phyloP scores from a whole-genome alignment of 2,329 filamentous ascomycete species.

The Sporothrix sp. region DNA sequence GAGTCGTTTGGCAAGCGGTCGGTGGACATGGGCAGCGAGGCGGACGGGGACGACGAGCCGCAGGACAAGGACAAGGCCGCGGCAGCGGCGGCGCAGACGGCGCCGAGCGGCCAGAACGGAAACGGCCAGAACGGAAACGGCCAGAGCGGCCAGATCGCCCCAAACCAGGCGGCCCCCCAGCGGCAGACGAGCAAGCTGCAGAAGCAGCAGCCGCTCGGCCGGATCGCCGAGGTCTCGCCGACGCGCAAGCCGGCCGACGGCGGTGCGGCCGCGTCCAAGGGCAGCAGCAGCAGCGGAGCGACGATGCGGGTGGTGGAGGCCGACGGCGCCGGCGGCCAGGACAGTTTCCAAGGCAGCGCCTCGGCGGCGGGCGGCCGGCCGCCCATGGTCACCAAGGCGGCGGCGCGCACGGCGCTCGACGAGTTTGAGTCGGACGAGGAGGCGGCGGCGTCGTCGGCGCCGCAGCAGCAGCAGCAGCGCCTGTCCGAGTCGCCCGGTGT shows the following conservation, averaged over 20 bases:
- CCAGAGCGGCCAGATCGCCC: no score
- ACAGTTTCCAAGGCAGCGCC: constrained; percentile 29
- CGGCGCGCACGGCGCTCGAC: constrained; percentile 56
- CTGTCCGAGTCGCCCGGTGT: constrained; percentile 59
- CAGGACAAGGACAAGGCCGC: constrained; percentile 40
- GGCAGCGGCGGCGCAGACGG: no score
- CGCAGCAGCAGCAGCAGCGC: constrained; percentile 36
- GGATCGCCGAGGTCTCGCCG: constrained; percentile 26
- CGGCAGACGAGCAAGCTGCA: constrained; percentile 59
- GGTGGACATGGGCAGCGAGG: constrained; percentile 39
- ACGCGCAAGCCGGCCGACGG: constrained; percentile 30
- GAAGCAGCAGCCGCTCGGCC: constrained; percentile 47
- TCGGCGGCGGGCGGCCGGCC: constrained; percentile 40
- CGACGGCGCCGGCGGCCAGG: constrained; percentile 32
- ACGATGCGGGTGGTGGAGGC: constrained; percentile 51
- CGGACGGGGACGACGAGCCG: constrained; percentile 32
- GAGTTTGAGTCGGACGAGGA: constrained; percentile 56
- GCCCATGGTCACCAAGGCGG: constrained; percentile 48
- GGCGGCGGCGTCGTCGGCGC: no score
- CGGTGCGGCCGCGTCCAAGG: not conserved
- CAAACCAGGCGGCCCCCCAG: constrained; percentile 34
- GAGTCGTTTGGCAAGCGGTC: constrained; percentile 53
- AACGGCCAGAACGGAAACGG: no score
- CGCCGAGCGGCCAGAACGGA: no score
- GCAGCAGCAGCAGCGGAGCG: constrained; percentile 21